Evolutionary conservation across 1,139 yeast genomes (phyloP), one percentile per base, ranked within the genome.

Genomic region (Lodderomyces metapsilosis): DNA sequence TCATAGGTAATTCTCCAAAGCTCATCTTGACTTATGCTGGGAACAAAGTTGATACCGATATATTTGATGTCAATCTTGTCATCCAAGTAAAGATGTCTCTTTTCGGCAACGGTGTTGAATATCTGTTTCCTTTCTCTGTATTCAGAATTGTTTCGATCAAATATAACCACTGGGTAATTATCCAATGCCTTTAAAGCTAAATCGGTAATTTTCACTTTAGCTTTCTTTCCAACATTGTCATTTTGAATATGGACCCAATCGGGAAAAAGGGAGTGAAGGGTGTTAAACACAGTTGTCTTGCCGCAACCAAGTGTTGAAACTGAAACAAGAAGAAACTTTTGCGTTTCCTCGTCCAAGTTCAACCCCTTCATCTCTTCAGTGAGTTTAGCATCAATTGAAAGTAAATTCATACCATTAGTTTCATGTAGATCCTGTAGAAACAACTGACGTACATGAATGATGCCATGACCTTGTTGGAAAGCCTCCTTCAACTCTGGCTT

Each of bases 261-360:
- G 0, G 84, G 80, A 43, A 70, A 83, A 21, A 91, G 57, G 8
- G 72, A 58, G 1, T 58, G 52, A 35, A 92, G 64, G 0, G 92
- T 82, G 37, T 76, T 61, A 3, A 88, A 79, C 0, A 88, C 77
- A 0, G 97, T 88, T 0, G 98, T 89, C 58, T 94, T 94, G 7
- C 99, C 99, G 59, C 97, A 88, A 0, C 98, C 98, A 39, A 92
- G 78, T 0, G 96, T 88, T 0, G 98, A 89, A 11, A 91, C 80
- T 0, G 98, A 94, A 1, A 89, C 76, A 1, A 94, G 54, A 0
- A 87, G 74, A 54, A 79, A 88, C 53, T 80, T 81, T 3, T 34
- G 28, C 16, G 47, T 41, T 7, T 44, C 46, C 13, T 43, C 28
- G 6, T 43, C 43, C 2, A 47, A 24, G 1, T 45, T 36, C 18